Evolutionary conservation across 1,284 basidiomycete genomes (phyloP).

Genomic region (Ceratorhiza oryzae-sativae): DNA sequence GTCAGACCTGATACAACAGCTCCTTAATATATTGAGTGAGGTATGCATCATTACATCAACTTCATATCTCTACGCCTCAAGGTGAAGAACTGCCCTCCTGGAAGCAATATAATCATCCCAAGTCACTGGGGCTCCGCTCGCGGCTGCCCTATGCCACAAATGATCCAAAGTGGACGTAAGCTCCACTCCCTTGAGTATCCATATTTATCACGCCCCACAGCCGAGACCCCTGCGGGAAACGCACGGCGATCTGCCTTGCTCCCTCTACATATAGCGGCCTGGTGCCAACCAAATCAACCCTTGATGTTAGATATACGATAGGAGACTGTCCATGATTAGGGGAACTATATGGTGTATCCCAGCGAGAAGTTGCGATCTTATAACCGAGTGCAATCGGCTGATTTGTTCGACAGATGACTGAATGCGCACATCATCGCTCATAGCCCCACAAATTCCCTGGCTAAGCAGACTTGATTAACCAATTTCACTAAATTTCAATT

Average conservation of each 20-base stretch:
- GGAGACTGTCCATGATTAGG: not conserved
- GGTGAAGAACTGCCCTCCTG: not conserved
- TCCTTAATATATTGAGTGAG: too few relatives aligned
- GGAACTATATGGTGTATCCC: not conserved
- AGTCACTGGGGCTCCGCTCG: not conserved
- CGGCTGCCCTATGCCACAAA: constrained; percentile 11
- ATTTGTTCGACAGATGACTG: constrained; percentile 7
- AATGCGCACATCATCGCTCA: not conserved
- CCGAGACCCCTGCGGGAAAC: not conserved
- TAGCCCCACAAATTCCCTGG: constrained; percentile 8
- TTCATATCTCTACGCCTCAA: too few relatives aligned
- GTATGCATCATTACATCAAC: too few relatives aligned
- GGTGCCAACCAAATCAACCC: not conserved
- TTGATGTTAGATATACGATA: not conserved
- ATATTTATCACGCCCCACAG: not conserved
- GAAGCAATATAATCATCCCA: constrained; percentile 33
- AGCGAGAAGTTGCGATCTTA: too few relatives aligned
- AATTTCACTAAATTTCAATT: not conserved
- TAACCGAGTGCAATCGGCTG: not conserved
- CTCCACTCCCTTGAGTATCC: not conserved
- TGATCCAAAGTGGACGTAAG: constrained; percentile 8
- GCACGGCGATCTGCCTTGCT: not conserved
- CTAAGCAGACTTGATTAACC: not conserved
- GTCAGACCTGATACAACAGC: too few relatives aligned
- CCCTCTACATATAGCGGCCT: not conserved